These are phyloP conservation scores for Candida hungchunana DNA, from an alignment of 805 yeast species.

Conservation along the genomic window DNA sequence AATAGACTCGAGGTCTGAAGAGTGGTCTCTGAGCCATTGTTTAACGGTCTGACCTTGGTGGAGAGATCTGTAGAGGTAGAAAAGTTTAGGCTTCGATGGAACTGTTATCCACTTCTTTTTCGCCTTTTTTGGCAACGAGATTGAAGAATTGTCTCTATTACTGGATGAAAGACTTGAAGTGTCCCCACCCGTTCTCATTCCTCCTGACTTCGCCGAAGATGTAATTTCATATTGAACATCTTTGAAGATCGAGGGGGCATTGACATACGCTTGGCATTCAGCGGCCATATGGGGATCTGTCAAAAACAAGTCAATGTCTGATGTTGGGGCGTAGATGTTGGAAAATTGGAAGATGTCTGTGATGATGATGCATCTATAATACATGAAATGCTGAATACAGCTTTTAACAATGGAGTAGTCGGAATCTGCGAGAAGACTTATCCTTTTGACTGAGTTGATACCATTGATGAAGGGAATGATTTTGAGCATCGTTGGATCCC, in stretches of 20 bases:
- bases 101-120: slow-evolving; percentile 27
- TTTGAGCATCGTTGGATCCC: slow-evolving; percentile 96
- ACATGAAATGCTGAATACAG: slow-evolving; percentile 87
- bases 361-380: slow-evolving; percentile 79
- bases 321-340: slow-evolving; percentile 86
- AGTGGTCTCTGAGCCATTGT: slow-evolving; percentile 77
- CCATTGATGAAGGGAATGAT: slow-evolving; percentile 87
- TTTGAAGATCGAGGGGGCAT: slow-evolving; percentile 36
- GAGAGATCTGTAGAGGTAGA: slow-evolving; percentile 70
- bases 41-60: slow-evolving; percentile 73
- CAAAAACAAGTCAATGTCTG: slow-evolving; percentile 65
- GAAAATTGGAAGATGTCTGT: slow-evolving; percentile 86
- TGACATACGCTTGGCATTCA: slow-evolving; percentile 83
- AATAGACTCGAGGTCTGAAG: slow-evolving; percentile 50
- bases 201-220: neutral
- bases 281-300: slow-evolving; percentile 61
- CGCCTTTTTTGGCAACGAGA: slow-evolving; percentile 10
- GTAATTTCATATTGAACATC: slow-evolving; percentile 30
- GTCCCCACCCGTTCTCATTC: slow-evolving; percentile 5
- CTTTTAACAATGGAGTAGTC: slow-evolving; percentile 74
- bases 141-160: slow-evolving; percentile 10
- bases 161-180: slow-evolving; percentile 5
- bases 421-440: slow-evolving; percentile 76
- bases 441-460: slow-evolving; percentile 71
- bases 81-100: slow-evolving; percentile 63